A percentile compares a stretch with the other conserved stretches of the same genome.
Conservation (phyloP, 1,284 basidiomycete genomes). For the Trichosporon inkin region DNA sequence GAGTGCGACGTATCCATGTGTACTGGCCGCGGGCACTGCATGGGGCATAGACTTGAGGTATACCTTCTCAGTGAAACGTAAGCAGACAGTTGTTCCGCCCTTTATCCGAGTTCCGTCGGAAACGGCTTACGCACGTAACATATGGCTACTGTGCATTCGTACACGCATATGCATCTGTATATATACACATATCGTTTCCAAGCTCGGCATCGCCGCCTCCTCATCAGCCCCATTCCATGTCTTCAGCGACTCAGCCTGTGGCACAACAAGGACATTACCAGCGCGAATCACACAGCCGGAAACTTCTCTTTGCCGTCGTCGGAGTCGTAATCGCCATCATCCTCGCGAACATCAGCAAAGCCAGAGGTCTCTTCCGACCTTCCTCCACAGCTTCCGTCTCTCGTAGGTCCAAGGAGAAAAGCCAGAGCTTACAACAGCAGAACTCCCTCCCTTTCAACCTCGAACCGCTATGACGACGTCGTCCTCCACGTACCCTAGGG, state of each 20-base stretch:
- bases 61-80: background rate
- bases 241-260: background rate
- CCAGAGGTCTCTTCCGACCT: background rate
- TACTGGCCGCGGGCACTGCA: too few species aligned
- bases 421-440: background rate
- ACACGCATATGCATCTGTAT: too few species aligned
- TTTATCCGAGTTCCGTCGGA: conserved; percentile 5
- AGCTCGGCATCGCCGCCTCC: background rate
- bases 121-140: background rate
- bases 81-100: conserved; percentile 1
- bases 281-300: background rate
- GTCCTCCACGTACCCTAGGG: conserved; percentile 10
- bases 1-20: too few species aligned
- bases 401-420: background rate
- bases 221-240: background rate
- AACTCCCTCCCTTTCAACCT: background rate
- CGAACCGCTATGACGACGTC: conserved; percentile 3
- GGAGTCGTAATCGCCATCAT: background rate
- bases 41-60: too few species aligned
- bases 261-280: background rate
- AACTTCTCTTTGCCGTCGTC: background rate
- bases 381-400: background rate
- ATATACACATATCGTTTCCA: background rate
- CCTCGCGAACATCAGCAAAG: background rate
- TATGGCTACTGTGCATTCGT: too few species aligned